Evolutionary conservation across 2,329 filamentous ascomycete genomes (phyloP).

Genomic region (Aspergillus unguis): DNA sequence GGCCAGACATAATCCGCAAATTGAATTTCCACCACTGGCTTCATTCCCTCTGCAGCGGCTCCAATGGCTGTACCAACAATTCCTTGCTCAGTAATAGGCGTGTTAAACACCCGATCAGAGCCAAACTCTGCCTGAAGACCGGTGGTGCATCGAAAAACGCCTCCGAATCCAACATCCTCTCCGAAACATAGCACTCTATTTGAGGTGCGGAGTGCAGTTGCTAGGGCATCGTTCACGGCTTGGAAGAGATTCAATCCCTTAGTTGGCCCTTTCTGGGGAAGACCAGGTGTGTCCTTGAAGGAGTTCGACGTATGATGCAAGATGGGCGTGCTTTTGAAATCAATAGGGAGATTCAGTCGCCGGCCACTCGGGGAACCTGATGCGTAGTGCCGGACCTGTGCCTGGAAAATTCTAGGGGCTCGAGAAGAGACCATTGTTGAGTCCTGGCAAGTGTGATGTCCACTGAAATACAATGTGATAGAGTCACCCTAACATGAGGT

Average conservation of each 20-base stretch:
- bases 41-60: conserved; percentile 84
- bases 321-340: not conserved
- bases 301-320: not conserved
- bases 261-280: conserved; percentile 50
- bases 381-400: not conserved
- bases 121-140: conserved; percentile 86
- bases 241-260: conserved; percentile 92
- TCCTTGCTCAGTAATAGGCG: conserved; percentile 87
- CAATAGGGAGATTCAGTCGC: not conserved
- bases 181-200: conserved; percentile 88
- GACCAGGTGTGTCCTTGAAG: not conserved
- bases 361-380: not conserved
- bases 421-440: not conserved
- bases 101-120: conserved; percentile 89
- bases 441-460: not conserved
- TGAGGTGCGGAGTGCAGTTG: conserved; percentile 76
- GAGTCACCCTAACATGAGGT: not conserved
- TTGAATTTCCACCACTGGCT: conserved; percentile 89
- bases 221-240: conserved; percentile 85
- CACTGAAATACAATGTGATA: not conserved
- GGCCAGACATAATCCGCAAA: conserved; percentile 94
- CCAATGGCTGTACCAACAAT: conserved; percentile 93
- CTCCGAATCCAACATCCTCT: conserved; percentile 95
- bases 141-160: conserved; percentile 93
- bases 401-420: not conserved